phyloP scores from a whole-genome alignment of 192 early-diverging fungal genomes.

The Geranomyces variabilis region DNA sequence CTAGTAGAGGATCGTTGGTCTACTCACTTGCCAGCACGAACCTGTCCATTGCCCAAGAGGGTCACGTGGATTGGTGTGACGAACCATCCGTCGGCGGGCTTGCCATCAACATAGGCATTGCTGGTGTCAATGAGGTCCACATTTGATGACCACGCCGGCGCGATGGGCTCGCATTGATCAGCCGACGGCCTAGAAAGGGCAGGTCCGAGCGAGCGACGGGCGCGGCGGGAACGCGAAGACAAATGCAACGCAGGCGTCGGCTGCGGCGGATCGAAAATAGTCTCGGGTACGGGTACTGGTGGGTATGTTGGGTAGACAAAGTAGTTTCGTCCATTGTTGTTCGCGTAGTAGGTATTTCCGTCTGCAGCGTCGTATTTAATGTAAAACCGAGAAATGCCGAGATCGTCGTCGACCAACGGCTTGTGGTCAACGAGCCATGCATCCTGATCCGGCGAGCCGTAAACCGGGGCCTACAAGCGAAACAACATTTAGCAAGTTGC shows the following conservation, averaged over 20 bases:
- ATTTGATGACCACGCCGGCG: slow-evolving; percentile 16
- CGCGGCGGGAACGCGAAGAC: neutral
- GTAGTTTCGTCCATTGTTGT: neutral
- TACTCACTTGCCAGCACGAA: neutral
- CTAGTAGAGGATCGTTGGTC: no score
- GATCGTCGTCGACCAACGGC: neutral
- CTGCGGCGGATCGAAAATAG: neutral
- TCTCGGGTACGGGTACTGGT: no score
- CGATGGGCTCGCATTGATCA: slow-evolving; percentile 4
- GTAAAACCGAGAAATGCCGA: neutral
- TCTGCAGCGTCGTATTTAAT: slow-evolving; percentile 10
- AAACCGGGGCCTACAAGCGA: no score
- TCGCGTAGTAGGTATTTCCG: slow-evolving; percentile 14
- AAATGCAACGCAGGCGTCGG: neutral
- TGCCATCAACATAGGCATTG: slow-evolving; percentile 2
- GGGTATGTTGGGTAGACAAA: neutral
- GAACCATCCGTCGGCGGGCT: slow-evolving; percentile 9
- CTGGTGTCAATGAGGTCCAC: slow-evolving; percentile 21
- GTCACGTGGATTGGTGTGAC: slow-evolving; percentile 18
- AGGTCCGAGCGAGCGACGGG: neutral
- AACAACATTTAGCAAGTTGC: no score
- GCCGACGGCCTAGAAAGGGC: neutral
- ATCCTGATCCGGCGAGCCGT: neutral
- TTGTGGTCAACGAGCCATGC: neutral
- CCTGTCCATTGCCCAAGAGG: slow-evolving; percentile 7